These are phyloP conservation scores for Euphrasia confusa DNA, from an alignment of 257 asterid species.

Conservation along the genomic window DNA sequence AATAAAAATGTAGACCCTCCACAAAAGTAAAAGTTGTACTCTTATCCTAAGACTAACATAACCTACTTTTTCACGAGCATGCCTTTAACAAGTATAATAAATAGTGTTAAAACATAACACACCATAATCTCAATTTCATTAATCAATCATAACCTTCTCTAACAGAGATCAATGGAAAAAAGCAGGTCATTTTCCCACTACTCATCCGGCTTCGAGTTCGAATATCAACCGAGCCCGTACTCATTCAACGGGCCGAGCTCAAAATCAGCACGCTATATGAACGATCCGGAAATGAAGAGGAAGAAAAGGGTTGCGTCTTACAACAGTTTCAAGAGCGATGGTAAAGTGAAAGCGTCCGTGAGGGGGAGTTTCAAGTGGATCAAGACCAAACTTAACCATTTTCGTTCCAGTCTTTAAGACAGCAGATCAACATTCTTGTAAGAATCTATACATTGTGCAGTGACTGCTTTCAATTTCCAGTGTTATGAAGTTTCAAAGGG, in stretches of 20 bases:
- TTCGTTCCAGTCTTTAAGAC: constrained; percentile 35
- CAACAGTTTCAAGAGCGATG: constrained; percentile 56
- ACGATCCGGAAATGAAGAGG: constrained; percentile 64
- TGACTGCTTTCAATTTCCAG: neutral
- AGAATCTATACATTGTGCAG: neutral
- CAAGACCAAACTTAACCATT: constrained; percentile 53
- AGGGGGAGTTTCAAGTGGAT: constrained; percentile 77
- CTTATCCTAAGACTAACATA: constrained; percentile 1
- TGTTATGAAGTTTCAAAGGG: neutral
- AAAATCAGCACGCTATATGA: constrained; percentile 20
- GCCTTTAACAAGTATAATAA: constrained; percentile 25
- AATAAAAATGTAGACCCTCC: neutral
- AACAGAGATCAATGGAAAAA: constrained; percentile 47
- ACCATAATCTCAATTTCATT: neutral
- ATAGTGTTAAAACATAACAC: constrained; percentile 8
- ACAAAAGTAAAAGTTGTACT: neutral
- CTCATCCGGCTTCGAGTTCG: constrained; percentile 35
- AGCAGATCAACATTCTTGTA: neutral
- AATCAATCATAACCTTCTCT: neutral
- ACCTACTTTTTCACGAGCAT: constrained; percentile 26
- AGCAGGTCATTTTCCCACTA: constrained; percentile 61
- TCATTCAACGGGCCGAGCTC: constrained; percentile 53
- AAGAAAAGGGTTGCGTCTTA: constrained; percentile 72
- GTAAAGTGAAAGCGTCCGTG: constrained; percentile 62
- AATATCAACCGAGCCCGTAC: constrained; percentile 33